Evolutionary conservation across 345 rosid species (phyloP).

Genomic region (Combretum micranthum): DNA sequence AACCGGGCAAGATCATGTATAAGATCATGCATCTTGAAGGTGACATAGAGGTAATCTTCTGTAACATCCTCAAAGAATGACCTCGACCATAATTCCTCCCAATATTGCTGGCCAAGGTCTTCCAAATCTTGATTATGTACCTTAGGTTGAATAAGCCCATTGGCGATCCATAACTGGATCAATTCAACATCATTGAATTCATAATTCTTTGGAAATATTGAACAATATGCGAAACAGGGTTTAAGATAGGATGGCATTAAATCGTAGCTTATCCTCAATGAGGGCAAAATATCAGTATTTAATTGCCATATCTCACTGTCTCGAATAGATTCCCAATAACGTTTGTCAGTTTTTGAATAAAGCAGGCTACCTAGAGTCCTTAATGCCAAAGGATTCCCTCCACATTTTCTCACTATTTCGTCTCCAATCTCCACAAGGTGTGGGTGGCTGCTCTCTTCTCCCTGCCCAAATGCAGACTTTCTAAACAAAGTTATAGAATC

Average conservation of each 20-base stretch:
- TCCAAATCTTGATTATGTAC: not conserved
- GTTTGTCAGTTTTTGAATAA: not conserved
- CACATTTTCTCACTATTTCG: conserved; percentile 13
- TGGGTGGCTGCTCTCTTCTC: not conserved
- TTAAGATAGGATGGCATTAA: conserved; percentile 18
- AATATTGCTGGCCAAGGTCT: conserved; percentile 14
- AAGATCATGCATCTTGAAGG: conserved; percentile 22
- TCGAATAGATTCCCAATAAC: conserved; percentile 6
- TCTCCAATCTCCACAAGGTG: conserved; percentile 10
- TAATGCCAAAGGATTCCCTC: conserved; percentile 21
- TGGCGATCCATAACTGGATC: conserved; percentile 14
- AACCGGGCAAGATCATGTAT: conserved; percentile 20
- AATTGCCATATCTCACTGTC: conserved; percentile 15
- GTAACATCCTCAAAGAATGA: conserved; percentile 22
- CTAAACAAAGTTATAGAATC: conserved; percentile 12
- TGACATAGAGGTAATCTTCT: fast-evolving
- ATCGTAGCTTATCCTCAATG: conserved; percentile 16
- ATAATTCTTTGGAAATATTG: conserved; percentile 16
- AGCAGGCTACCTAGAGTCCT: conserved; percentile 16
- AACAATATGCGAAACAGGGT: conserved; percentile 20
- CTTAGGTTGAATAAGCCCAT: conserved; percentile 5
- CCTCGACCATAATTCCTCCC: conserved; percentile 16
- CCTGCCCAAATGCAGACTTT: conserved; percentile 5
- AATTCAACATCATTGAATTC: conserved; percentile 13
- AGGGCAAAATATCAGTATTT: conserved; percentile 2